These are phyloP conservation scores for Sungouiozyma ichnusensis DNA, from an alignment of 805 yeast species.

Conservation along the genomic window DNA sequence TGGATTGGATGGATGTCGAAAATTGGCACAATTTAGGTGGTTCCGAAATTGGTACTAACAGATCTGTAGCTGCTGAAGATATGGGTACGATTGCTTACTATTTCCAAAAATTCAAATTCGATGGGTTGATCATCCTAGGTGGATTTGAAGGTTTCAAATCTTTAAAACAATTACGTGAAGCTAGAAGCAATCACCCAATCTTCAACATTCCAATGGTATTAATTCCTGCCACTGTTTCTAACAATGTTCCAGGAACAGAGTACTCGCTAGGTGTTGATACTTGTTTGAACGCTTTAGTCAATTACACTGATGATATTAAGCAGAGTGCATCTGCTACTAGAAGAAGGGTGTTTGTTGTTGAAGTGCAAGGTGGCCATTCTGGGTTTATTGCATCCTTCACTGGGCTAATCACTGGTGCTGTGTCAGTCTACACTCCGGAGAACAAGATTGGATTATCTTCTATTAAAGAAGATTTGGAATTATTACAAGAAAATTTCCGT, in stretches of 20 bases:
- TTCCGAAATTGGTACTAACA: constrained; percentile 92
- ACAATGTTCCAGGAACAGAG: constrained; percentile 98
- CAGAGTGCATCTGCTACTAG: constrained; percentile 92
- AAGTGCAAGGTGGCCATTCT: constrained; percentile 95
- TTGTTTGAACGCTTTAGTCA: constrained; percentile 80
- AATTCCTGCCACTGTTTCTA: constrained; percentile 91
- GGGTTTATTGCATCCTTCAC: constrained; percentile 88
- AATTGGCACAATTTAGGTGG: constrained; percentile 89
- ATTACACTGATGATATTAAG: constrained; percentile 90
- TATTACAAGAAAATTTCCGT: constrained; percentile 56
- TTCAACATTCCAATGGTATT: constrained; percentile 90
- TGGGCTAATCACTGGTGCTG: constrained; percentile 82
- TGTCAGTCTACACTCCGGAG: constrained; percentile 86
- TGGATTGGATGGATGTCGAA: constrained; percentile 79
- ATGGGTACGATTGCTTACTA: constrained; percentile 87
- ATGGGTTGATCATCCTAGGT: constrained; percentile 86
- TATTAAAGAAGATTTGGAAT: constrained; percentile 65
- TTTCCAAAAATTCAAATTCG: constrained; percentile 77
- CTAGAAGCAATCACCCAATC: constrained; percentile 72
- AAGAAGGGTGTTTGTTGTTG: constrained; percentile 90
- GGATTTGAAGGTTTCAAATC: constrained; percentile 96
- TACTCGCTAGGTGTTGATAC: constrained; percentile 93
- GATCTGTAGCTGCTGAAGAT: constrained; percentile 74
- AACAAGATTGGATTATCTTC: constrained; percentile 58
- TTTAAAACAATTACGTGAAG: constrained; percentile 67